Evolutionary conservation across 805 yeast genomes (phyloP).

Genomic region (Maudiozyma saulgeensis): DNA sequence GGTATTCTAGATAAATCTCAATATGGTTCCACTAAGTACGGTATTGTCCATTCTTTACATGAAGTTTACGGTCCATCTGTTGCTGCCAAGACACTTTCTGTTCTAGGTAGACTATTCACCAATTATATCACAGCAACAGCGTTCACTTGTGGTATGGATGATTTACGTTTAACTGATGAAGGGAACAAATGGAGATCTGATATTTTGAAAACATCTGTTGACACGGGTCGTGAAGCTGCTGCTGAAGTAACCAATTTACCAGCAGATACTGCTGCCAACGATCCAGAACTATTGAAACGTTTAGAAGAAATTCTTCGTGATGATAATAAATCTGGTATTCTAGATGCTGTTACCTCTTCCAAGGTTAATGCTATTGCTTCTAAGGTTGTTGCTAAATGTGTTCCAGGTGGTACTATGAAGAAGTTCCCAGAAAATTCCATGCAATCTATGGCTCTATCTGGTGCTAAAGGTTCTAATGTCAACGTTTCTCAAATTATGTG

Average conservation of each 20-base stretch:
- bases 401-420: slow-evolving; percentile 94
- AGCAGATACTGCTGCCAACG: slow-evolving; percentile 38
- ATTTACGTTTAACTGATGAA: slow-evolving; percentile 78
- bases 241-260: slow-evolving; percentile 85
- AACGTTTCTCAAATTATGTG: slow-evolving; percentile 99
- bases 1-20: slow-evolving; percentile 97
- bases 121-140: slow-evolving; percentile 87
- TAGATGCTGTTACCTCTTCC: slow-evolving; percentile 92
- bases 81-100: slow-evolving; percentile 84
- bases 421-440: slow-evolving; percentile 90
- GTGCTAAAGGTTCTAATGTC: slow-evolving; percentile 98
- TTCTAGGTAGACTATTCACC: slow-evolving; percentile 91
- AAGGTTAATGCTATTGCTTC: slow-evolving; percentile 88
- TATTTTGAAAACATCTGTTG: slow-evolving; percentile 65
- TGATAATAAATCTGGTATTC: slow-evolving; percentile 79
- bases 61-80: slow-evolving; percentile 88
- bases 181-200: slow-evolving; percentile 87
- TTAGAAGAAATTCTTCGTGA: slow-evolving; percentile 93
- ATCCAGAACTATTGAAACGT: slow-evolving; percentile 74
- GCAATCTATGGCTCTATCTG: slow-evolving; percentile 99
- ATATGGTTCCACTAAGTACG: slow-evolving; percentile 95
- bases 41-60: slow-evolving; percentile 91
- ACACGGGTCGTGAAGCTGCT: slow-evolving; percentile 86
- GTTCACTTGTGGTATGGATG: slow-evolving; percentile 99
- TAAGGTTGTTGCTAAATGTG: slow-evolving; percentile 88